phyloP scores from a whole-genome alignment of 768 basidiomycete species.

The Boletus rubescentipes region DNA sequence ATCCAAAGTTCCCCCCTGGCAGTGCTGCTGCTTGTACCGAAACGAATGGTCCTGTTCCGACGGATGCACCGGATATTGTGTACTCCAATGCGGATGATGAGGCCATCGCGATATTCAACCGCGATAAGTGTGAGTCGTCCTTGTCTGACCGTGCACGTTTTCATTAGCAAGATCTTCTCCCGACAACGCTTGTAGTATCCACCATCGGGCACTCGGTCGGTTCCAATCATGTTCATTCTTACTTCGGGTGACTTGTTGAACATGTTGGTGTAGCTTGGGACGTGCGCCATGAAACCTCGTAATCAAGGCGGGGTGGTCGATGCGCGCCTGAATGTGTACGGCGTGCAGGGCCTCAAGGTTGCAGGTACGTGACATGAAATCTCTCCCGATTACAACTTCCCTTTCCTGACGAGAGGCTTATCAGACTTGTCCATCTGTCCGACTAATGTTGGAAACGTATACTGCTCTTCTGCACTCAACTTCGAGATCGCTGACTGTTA shows the following conservation, averaged over 20 bases:
- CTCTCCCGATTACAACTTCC: no score
- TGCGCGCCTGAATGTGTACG: slow-evolving; percentile 58
- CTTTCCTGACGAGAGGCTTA: background rate
- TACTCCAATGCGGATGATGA: slow-evolving; percentile 37
- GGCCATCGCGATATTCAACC: slow-evolving; percentile 29
- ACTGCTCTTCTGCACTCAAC: background rate
- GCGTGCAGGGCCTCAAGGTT: slow-evolving; percentile 56
- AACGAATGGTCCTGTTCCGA: slow-evolving; percentile 17
- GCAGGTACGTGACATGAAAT: slow-evolving; percentile 40
- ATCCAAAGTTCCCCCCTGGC: slow-evolving; percentile 31
- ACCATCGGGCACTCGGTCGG: slow-evolving; percentile 20
- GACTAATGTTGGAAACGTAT: slow-evolving; percentile 25
- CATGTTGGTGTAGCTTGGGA: slow-evolving; percentile 47
- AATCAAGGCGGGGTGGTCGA: slow-evolving; percentile 64
- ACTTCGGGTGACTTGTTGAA: background rate
- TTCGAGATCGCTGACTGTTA: background rate
- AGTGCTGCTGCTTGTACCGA: slow-evolving; percentile 30
- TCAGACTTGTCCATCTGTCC: slow-evolving; percentile 39
- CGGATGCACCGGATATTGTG: slow-evolving; percentile 30
- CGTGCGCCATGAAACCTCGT: slow-evolving; percentile 67
- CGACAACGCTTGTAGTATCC: background rate
- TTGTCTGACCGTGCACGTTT: no score
- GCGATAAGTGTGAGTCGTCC: slow-evolving; percentile 14
- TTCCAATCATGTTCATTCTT: no score
- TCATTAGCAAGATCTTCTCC: background rate